Evolutionary conservation across 1,284 basidiomycete species (phyloP).

Genomic region (Ceratobasidium sp.): DNA sequence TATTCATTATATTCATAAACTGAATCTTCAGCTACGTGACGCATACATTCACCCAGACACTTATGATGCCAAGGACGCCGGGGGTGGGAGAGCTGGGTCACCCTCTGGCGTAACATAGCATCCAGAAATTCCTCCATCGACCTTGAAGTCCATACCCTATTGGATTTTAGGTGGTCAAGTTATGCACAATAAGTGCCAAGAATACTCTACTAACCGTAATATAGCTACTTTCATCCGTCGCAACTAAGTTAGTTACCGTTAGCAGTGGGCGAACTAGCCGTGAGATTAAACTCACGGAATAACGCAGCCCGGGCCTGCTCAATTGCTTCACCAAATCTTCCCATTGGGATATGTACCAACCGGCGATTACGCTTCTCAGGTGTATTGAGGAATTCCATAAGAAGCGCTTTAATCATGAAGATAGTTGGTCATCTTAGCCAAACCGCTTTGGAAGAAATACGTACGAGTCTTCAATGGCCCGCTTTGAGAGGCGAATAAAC

Average conservation of each 20-base stretch:
- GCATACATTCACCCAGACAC: background rate
- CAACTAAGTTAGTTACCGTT: constrained; percentile 64
- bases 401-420: constrained; percentile 69
- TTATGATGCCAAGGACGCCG: constrained; percentile 53
- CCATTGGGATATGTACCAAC: constrained; percentile 94
- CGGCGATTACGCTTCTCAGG: constrained; percentile 93
- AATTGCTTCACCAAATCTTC: constrained; percentile 95
- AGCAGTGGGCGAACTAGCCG: background rate
- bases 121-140: constrained; percentile 90
- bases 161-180: constrained; percentile 42
- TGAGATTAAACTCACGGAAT: constrained; percentile 74
- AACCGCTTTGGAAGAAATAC: constrained; percentile 52
- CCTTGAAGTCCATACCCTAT: constrained; percentile 91
- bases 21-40: background rate
- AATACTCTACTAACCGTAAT: constrained; percentile 72
- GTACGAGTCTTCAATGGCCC: constrained; percentile 92
- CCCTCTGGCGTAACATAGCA: constrained; percentile 89
- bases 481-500: constrained; percentile 60
- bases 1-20: constrained; percentile 9
- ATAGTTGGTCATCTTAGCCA: constrained; percentile 18
- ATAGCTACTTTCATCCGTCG: constrained; percentile 87
- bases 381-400: constrained; percentile 99
- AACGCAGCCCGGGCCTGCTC: constrained; percentile 93
- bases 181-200: background rate
- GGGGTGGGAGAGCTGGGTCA: constrained; percentile 75